Evolutionary conservation across 2,329 filamentous ascomycete species (phyloP), one percentile per base, ranked within the genome.

Genomic region (Biscogniauxia sp.): DNA sequence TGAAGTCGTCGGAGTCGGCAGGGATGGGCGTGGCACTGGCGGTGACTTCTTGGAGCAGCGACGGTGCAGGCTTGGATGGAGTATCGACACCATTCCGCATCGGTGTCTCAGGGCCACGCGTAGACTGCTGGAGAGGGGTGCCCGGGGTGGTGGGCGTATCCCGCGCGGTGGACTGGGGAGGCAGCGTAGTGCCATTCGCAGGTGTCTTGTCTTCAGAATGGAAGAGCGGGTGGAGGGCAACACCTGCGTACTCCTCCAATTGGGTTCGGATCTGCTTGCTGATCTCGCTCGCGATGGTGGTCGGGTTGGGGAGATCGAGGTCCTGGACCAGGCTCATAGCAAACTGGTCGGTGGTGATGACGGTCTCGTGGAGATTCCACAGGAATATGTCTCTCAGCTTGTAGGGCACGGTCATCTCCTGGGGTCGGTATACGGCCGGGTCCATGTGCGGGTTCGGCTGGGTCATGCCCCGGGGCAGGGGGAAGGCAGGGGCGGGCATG

Each of bases 281-380:
- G 70, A 99, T 96, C 66, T 94, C 89, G 63, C 85, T 82, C 11
- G 92, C 88, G 68, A 93, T 84, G 15, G 80, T 76, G 17, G 83
- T 82, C 56, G 89, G 84, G 62, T 91, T 89, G 3, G 94, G 94
- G 51, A 99, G 84, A 73, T 99, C 95, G 51, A 99, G 83, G 73
- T 99, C 95, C 66, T 96, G 92, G 1, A 96, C 93, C 66, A 98
- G 87, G 1, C 85, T 88, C 68, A 90, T 86, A n/a, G 95, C 95
- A 73, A 98, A 99, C 72, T 96, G 91, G 72, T 99, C 95, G 0
- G 95, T 96, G 0, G 95, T 99, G 56, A 93, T 91, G 61, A 97
- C 81, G 0, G 92, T 91, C 78, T 99, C 95, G 76, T 98, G 94
- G 15, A 99, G 82, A 70, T 99, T 99, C 95, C 95, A 99, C 56